Evolutionary conservation across 257 asterid genomes (phyloP), one percentile per base, ranked within the genome.

Genomic region (Nicotiana obtusifolia): DNA sequence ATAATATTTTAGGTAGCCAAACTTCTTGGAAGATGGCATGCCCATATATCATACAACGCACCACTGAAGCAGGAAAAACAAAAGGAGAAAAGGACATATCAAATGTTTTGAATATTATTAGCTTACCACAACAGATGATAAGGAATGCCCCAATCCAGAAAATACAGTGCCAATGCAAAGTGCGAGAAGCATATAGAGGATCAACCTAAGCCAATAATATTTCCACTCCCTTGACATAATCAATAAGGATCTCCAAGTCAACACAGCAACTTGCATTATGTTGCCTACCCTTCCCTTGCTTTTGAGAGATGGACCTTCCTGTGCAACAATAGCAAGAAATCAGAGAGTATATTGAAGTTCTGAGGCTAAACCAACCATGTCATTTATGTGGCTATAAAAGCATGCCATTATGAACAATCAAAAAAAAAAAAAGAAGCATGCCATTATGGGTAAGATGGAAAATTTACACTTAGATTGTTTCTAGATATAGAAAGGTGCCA

Each of bases 151-250:
- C 89, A 92, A 87, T 80, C 97, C 97, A 67, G 97, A 94, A 86
- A 96, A 96, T 14, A 89, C 89, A 8, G 98, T 93, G 66, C 97
- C 97, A 49, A 96, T 86, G 83, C 97, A 91, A 76, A 93, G 88
- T 3, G 98, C 87, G 82, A 96, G 87, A 88, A 96, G 90, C 91
- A 90, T 90, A 87, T 90, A 90, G 22, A 96, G 88, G 80, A 94
- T 87, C 84, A 96, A 87, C 85, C 99, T 97, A 81, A 96, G 97
- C 99, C 99, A 96, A 82, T 96, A 96, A 84, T 92, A 96, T 77
- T 96, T 94, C 98, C 98, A 96, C 90, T 96, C 99, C 87, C 99
- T 93, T n/a, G 97, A 96, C 99, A 96, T 96, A 64, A 94, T 93
- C 89, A 94, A 82, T 86, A 96, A 84, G 22, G 99, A 96, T 88